These are phyloP conservation scores for Dichomitus squalens DNA, from an alignment of 1,284 basidiomycete genomes.

Conservation along the genomic window DNA sequence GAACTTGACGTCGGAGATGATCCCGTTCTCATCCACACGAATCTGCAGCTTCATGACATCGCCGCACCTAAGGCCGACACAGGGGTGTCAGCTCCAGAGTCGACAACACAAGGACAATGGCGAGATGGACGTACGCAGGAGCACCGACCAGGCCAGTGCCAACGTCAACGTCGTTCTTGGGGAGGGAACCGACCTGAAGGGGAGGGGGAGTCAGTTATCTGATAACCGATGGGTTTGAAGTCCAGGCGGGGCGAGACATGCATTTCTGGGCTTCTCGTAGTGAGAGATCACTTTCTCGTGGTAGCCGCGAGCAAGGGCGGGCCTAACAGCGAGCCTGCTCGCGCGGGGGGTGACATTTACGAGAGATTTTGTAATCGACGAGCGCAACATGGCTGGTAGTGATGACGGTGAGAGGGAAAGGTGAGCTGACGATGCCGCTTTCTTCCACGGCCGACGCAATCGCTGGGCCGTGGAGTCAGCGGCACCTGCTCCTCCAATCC, in stretches of 20 bases:
- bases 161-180: slow-evolving; percentile 89
- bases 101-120: not conserved
- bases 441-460: too few species aligned
- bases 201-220: slow-evolving; percentile 47
- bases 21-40: slow-evolving; percentile 90
- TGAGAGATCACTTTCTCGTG: slow-evolving; percentile 96
- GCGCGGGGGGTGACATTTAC: slow-evolving; percentile 47
- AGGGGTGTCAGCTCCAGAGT: slow-evolving; percentile 20
- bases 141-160: slow-evolving; percentile 98
- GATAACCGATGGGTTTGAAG: slow-evolving; percentile 45
- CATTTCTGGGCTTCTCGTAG: slow-evolving; percentile 95
- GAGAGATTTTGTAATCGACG: slow-evolving; percentile 54
- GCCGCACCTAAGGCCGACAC: slow-evolving; percentile 56
- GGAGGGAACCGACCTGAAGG: slow-evolving; percentile 88
- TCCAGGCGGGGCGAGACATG: slow-evolving; percentile 47
- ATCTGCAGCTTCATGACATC: slow-evolving; percentile 99
- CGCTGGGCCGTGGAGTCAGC: slow-evolving; percentile 21
- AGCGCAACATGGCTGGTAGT: slow-evolving; percentile 65
- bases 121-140: slow-evolving; percentile 77
- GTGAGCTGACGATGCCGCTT: too few species aligned
- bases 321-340: slow-evolving; percentile 43
- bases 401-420: slow-evolving; percentile 29
- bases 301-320: slow-evolving; percentile 67
- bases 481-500: slow-evolving; percentile 15
- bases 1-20: slow-evolving; percentile 99